Evolutionary conservation across 441 rosid genomes (phyloP).

Genomic region (Gossypium lobatum): DNA sequence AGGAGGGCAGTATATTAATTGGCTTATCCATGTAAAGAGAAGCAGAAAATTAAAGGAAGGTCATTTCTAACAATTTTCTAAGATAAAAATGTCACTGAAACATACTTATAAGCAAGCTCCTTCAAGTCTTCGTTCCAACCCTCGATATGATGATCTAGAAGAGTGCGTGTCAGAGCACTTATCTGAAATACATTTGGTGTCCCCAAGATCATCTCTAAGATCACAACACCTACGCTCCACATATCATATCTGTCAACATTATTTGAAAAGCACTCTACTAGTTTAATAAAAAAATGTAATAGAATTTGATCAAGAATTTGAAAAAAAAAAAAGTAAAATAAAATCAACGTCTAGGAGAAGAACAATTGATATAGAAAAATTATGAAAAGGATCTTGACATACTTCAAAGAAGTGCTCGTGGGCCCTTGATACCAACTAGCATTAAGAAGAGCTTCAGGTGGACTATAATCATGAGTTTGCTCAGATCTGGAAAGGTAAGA

Average conservation of each 20-base stretch:
- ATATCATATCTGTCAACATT: constrained; percentile 67
- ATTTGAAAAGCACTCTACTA: neutral
- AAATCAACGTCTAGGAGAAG: constrained; percentile 6
- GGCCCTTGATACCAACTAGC: constrained; percentile 79
- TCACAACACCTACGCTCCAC: constrained; percentile 98
- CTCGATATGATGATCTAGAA: constrained; percentile 74
- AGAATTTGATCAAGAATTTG: neutral
- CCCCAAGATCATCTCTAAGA: constrained; percentile 87
- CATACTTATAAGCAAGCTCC: constrained; percentile 93
- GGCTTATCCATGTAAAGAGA: neutral
- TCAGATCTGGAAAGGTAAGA: constrained; percentile 53
- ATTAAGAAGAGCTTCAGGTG: constrained; percentile 89
- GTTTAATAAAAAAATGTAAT: neutral
- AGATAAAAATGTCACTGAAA: constrained; percentile 1
- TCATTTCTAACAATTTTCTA: constrained; percentile 8
- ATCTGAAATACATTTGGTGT: constrained; percentile 87
- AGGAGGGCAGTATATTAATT: neutral
- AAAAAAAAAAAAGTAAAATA: neutral
- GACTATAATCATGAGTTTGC: constrained; percentile 85
- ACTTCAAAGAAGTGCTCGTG: constrained; percentile 51
- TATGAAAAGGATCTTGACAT: constrained; percentile 23
- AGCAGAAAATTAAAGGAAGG: neutral
- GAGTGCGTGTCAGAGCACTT: constrained; percentile 62
- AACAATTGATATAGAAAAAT: constrained; percentile 5
- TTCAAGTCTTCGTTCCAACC: constrained; percentile 86